Evolutionary conservation across 345 rosid species (phyloP), one percentile per base, ranked within the genome.

Genomic region (Trapa bicornis): DNA sequence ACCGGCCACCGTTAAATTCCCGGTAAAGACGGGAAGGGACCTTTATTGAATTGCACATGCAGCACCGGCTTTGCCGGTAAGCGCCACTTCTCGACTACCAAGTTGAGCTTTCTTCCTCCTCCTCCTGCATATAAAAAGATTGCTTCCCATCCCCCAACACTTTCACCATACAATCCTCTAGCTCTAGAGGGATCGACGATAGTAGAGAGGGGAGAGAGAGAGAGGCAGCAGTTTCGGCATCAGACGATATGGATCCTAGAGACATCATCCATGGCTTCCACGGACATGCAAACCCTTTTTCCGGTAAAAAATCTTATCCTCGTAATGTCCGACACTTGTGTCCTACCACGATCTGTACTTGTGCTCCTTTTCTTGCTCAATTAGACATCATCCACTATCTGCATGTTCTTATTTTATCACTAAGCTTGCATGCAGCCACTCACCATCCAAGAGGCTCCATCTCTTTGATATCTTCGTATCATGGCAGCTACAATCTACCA

Each of bases 251-350:
- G 67, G 67, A 64, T 39, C 67, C 35, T 64, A 50, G 50, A 16
- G 67, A 64, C 47, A 64, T 39, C 50, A 15, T 39, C 67, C 67
- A 64, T 64, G 33, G 67, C 52, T 65, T 41, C 17, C 67, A 35
- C 17, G 36, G 50, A 14, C 67, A 65, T 65, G 37, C 67, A 22
- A 64, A 64, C 50, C 35, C 47, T 42, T 15, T 32, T 4, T 16
- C 45, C 45, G 66, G 45, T 63, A 63, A 37, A 7, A 36, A 37
- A 58, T 37, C 32, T 29, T 12, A 2, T 58, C 0, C 22, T 58
- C 5, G 37, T 45, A 45, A 11, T 11, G 5, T 45, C 2, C 43
- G 43, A 41, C 43, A 41, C 2, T 8, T 41, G 43, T 8, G 1
- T 41, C 43, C 43, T 4, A 41, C 7, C 7, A 3, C 43, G 43